These are phyloP conservation scores for Trypanosoma vivax DNA, from an alignment of 208 protist species.

Conservation along the genomic window DNA sequence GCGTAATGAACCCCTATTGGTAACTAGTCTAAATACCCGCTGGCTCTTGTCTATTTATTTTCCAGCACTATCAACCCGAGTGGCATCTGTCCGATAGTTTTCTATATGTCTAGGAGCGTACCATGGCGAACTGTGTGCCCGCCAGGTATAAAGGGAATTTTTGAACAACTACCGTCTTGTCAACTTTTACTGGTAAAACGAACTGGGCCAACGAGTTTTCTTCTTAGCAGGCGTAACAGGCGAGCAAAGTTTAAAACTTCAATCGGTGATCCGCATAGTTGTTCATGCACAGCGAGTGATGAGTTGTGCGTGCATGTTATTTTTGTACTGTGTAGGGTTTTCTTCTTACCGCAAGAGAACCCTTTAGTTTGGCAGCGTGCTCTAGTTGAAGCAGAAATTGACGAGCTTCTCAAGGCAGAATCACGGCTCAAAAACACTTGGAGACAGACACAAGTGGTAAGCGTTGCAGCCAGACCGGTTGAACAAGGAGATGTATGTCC, in stretches of 20 bases:
- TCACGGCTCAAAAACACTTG: constrained; percentile 10
- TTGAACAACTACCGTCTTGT: constrained; percentile 12
- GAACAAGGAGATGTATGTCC: constrained; percentile 29
- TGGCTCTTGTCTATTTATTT: constrained; percentile 1
- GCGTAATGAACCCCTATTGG: no score
- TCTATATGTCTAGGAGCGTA: constrained; percentile 21
- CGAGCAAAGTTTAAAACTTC: constrained; percentile 29
- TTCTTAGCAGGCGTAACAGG: constrained; percentile 16
- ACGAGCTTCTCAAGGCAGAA: constrained; percentile 26
- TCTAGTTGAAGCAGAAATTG: constrained; percentile 53
- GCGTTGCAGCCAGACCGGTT: constrained; percentile 5
- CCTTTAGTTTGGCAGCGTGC: constrained; percentile 58
- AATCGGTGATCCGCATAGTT: constrained; percentile 53
- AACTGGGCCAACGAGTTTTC: constrained; percentile 28
- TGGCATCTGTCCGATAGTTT: background rate
- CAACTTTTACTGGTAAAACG: constrained; percentile 21
- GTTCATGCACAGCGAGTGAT: constrained; percentile 27
- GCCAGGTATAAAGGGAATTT: constrained; percentile 6
- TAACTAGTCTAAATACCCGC: no score
- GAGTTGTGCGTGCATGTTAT: constrained; percentile 71
- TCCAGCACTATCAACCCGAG: background rate
- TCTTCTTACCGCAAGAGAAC: constrained; percentile 32
- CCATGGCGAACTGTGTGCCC: constrained; percentile 18
- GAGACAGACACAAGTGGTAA: background rate
- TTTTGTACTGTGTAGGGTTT: constrained; percentile 42